Evolutionary conservation across 2,329 filamentous ascomycete species (phyloP).

Genomic region (Trichoderma brevicompactum): DNA sequence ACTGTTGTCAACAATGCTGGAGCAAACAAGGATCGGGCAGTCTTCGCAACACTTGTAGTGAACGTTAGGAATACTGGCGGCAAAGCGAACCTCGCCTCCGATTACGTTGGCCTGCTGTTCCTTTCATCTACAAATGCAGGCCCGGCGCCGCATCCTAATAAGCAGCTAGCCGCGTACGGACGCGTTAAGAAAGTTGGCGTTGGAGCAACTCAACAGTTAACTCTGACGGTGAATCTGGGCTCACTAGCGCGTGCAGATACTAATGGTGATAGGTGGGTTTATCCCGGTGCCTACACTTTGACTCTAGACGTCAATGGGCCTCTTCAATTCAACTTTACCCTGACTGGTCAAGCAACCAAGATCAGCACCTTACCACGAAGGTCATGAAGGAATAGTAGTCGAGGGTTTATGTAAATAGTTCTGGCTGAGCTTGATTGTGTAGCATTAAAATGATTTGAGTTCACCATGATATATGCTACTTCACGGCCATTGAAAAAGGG

Average conservation of each 20-base stretch:
- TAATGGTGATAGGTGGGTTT: conserved; percentile 31
- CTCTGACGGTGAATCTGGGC: conserved; percentile 25
- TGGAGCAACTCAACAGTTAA: conserved; percentile 27
- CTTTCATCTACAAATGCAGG: conserved; percentile 30
- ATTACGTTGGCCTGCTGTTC: conserved; percentile 32
- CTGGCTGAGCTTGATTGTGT: background rate
- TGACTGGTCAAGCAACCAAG: conserved; percentile 26
- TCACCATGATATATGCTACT: background rate
- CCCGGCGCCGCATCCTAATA: conserved; percentile 28
- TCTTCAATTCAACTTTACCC: conserved; percentile 19
- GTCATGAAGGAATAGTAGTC: background rate
- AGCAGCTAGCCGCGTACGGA: conserved; percentile 31
- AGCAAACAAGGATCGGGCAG: background rate
- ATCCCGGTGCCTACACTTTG: conserved; percentile 30
- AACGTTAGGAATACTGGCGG: conserved; percentile 24
- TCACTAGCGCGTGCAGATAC: conserved; percentile 29
- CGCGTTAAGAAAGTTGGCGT: conserved; percentile 27
- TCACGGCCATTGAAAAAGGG: too few species aligned
- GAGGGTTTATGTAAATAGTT: background rate
- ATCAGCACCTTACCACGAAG: conserved; percentile 23
- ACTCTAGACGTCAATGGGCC: conserved; percentile 27
- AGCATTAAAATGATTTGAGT: background rate
- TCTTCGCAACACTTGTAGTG: conserved; percentile 23
- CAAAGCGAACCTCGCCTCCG: conserved; percentile 26
- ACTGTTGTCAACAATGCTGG: conserved; percentile 29